Evolutionary conservation across 305 asterid genomes (phyloP), one percentile per base, ranked within the genome.

Genomic region (Fraxinus sp.): DNA sequence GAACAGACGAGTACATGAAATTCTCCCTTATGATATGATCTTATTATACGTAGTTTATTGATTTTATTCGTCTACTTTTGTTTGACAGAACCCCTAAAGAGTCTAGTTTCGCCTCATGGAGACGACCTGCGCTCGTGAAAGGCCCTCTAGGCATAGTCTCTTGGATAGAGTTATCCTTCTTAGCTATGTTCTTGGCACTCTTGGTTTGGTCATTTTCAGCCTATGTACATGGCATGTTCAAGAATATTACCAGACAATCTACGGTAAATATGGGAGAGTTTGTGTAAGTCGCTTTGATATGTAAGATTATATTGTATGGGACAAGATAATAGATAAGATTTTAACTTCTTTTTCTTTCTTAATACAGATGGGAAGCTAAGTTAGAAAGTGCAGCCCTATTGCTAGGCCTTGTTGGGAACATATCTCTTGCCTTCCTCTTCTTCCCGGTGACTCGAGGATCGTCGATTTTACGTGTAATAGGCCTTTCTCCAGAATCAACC

Each of bases 381-480:
- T 89, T 91, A 55, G 83, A 84, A 77, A 88, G 88, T 66, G 86
- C 80, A 22, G 90, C 88, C 20, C 90, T 91, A 59, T 32, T 87
- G 82, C 87, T 89, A 5, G 91, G 94, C 74, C 89, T 89, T 2
- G 86, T 88, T 2, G 90, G 91, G 57, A 91, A 91, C 82, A 74
- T 88, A 36, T 89, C 90, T 41, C 39, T 89, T 55, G 82, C 92
- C 9, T 89, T 91, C 43, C 89, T 89, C 77, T 89, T 89, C 86
- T 88, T 89, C 87, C 91, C 94, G 7, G 90, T 91, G 82, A 79
- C 84, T 1, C 85, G 94, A 75, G 91, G 90, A 80, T 91, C 94
- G 39, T 84, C 94, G 20, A 84, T 89, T 87, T 78, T 91, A 78
- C 83, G 80, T 43, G 79, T 88, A 8, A 36, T 89, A 8, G 89